Percentiles rank a stretch among this genome's conserved stretches.
phyloP scores from a whole-genome alignment of 2,329 filamentous ascomycete genomes.

The Phialocephala subalpina region DNA sequence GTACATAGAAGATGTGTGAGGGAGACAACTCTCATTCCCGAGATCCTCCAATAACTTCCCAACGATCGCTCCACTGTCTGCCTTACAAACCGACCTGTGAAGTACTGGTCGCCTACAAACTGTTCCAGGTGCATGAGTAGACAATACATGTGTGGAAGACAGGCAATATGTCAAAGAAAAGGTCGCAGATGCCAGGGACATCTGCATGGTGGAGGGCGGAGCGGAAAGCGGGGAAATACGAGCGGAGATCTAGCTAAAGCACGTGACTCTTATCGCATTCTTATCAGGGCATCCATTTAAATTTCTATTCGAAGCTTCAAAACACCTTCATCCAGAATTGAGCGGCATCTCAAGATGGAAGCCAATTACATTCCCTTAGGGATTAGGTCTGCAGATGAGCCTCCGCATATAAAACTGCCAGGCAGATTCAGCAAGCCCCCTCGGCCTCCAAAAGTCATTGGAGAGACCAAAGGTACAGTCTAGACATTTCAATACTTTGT shows the following conservation, averaged over 20 bases:
- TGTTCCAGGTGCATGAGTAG: too few species aligned
- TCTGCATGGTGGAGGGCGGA: too few species aligned
- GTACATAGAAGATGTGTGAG: slow-evolving; percentile 14
- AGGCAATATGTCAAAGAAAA: too few species aligned
- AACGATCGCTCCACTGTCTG: neutral
- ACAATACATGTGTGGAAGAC: too few species aligned
- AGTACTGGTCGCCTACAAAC: neutral
- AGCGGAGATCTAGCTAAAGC: too few species aligned
- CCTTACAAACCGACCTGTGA: neutral
- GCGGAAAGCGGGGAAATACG: neutral
- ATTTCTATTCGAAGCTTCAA: neutral
- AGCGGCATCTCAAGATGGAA: neutral
- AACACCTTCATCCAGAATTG: neutral
- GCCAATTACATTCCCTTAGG: slow-evolving; percentile 30
- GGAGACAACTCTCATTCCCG: neutral
- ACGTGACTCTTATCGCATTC: too few species aligned
- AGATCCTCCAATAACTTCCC: neutral
- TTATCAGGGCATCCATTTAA: neutral
- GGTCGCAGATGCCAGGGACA: too few species aligned
- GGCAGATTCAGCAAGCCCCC: neutral
- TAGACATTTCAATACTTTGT: neutral
- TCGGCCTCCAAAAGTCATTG: slow-evolving; percentile 17
- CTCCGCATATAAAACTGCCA: slow-evolving; percentile 3
- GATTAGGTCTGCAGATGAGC: slow-evolving; percentile 2
- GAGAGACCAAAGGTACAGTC: slow-evolving; percentile 23